Conservation (phyloP, 2,329 filamentous ascomycete genomes). For the Mycocentrospora acerina region DNA sequence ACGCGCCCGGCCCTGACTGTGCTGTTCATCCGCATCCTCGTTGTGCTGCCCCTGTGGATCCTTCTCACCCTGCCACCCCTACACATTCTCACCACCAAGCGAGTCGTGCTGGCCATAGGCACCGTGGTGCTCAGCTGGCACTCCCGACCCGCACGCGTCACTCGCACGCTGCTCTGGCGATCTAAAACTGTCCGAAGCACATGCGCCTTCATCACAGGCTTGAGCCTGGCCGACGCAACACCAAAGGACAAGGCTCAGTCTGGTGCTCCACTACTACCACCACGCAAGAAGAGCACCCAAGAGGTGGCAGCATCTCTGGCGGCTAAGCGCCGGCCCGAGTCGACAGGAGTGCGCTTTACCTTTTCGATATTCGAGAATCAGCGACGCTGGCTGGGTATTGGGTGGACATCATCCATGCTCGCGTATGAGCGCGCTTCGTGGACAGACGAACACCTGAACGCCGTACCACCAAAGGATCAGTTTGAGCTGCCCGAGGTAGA, state of each 20-base stretch:
- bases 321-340: conserved; percentile 47
- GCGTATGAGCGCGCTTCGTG: conserved; percentile 86
- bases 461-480: conserved; percentile 71
- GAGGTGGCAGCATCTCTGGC: conserved; percentile 50
- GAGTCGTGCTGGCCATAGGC: conserved; percentile 81
- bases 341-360: conserved; percentile 87
- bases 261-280: conserved; percentile 41
- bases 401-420: conserved; percentile 90
- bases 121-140: conserved; percentile 91
- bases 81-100: conserved; percentile 80
- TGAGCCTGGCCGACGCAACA: conserved; percentile 64
- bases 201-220: conserved; percentile 74
- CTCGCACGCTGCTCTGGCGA: conserved; percentile 86
- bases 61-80: conserved; percentile 78
- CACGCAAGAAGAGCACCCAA: conserved; percentile 49
- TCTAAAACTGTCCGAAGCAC: conserved; percentile 72
- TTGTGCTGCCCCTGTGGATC: conserved; percentile 88
- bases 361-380: conserved; percentile 98
- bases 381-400: conserved; percentile 88
- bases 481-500: conserved; percentile 70
- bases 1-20: conserved; percentile 87
- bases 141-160: conserved; percentile 79
- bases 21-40: conserved; percentile 83
- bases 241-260: conserved; percentile 30
- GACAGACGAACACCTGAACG: conserved; percentile 94